phyloP scores from a whole-genome alignment of 164 flowering plant genomes.

The Vitis cinerea region DNA sequence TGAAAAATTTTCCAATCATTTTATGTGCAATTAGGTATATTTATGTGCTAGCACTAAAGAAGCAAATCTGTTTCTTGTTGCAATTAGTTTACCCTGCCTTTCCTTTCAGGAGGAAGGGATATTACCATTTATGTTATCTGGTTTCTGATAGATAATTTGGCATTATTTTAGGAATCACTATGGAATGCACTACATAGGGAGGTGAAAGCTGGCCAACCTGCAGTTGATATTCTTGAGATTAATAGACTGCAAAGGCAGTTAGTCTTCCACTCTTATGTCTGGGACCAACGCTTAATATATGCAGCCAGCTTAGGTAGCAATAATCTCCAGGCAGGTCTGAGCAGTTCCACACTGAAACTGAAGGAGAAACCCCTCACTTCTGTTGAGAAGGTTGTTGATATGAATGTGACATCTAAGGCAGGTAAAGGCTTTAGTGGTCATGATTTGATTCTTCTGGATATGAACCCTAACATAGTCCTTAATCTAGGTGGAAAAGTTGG shows the following conservation, averaged over 20 bases:
- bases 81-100: background rate
- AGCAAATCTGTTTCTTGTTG: background rate
- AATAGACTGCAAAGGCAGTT: conserved; percentile 66
- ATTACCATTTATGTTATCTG: background rate
- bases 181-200: conserved; percentile 38
- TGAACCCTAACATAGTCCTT: conserved; percentile 20
- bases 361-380: conserved; percentile 30
- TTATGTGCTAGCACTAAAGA: background rate
- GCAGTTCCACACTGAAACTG: conserved; percentile 17
- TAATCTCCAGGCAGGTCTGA: conserved; percentile 18
- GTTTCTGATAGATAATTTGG: background rate
- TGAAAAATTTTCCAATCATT: no score
- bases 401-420: conserved; percentile 17
- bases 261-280: conserved; percentile 59
- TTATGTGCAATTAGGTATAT: no score
- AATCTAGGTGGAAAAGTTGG: conserved; percentile 19
- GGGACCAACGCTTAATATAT: conserved; percentile 68
- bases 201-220: conserved; percentile 48
- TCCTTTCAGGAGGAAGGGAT: background rate
- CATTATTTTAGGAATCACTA: conserved; percentile 48
- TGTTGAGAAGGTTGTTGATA: conserved; percentile 35
- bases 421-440: conserved; percentile 21
- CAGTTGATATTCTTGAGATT: conserved; percentile 71
- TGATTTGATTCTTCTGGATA: conserved; percentile 35
- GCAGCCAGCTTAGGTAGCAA: conserved; percentile 40